A percentile compares a stretch with the other conserved stretches of the same genome.
Conservation (phyloP, 345 rosid species). For the Euphorbia lathyris region DNA sequence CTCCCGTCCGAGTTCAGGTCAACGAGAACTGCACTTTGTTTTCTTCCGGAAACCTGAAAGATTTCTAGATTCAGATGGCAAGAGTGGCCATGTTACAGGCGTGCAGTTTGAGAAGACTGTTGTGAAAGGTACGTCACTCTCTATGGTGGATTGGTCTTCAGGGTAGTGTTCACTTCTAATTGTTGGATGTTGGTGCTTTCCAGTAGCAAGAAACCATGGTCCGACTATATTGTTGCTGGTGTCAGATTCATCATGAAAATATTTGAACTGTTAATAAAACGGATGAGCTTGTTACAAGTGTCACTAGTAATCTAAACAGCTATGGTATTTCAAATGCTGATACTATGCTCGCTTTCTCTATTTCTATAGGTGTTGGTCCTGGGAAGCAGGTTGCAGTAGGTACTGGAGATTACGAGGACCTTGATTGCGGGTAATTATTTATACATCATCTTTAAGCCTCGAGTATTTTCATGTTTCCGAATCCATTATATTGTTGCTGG, state of each 20-base stretch:
- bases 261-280: background rate
- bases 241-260: background rate
- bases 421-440: conserved; percentile 63
- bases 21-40: conserved; percentile 76
- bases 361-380: conserved; percentile 50
- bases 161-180: background rate
- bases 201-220: background rate
- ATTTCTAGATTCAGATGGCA: conserved; percentile 60
- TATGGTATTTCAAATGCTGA: background rate
- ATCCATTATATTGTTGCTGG: background rate
- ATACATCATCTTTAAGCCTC: background rate
- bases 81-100: conserved; percentile 61
- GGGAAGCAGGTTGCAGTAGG: conserved; percentile 83
- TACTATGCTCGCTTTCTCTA: background rate
- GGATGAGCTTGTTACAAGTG: background rate
- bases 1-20: conserved; percentile 44
- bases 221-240: conserved; percentile 3
- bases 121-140: conserved; percentile 52
- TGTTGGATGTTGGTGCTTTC: conserved; percentile 3
- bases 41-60: conserved; percentile 74
- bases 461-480: background rate
- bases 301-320: background rate
- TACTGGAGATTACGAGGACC: conserved; percentile 68
- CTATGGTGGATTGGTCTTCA: background rate
- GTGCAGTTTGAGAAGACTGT: conserved; percentile 72